Percentiles rank a stretch among this genome's conserved stretches.
phyloP scores from a whole-genome alignment of 108 stramenopile species.

The Stephanodiscus minutulus region DNA sequence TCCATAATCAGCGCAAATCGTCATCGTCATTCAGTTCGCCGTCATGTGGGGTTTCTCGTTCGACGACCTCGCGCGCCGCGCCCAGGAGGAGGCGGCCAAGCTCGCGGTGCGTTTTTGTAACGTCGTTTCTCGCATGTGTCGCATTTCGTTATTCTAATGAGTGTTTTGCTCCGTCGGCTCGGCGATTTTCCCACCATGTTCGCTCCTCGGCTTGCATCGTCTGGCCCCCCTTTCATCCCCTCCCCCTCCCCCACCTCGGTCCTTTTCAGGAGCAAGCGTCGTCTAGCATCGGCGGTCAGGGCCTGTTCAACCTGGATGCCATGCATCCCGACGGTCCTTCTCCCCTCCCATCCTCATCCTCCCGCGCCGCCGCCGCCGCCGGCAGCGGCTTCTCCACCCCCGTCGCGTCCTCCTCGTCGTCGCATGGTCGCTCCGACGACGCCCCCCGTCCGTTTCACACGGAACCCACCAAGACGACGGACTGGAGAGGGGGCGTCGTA shows the following conservation, averaged over 20 bases:
- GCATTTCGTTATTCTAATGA: neutral
- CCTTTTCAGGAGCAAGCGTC: slow-evolving; percentile 46
- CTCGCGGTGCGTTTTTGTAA: slow-evolving; percentile 44
- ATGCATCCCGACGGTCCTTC: slow-evolving; percentile 45
- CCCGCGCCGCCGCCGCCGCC: neutral
- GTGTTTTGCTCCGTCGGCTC: too few relatives aligned
- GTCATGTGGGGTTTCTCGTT: slow-evolving; percentile 80
- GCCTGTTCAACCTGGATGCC: slow-evolving; percentile 72
- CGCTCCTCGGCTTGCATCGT: neutral
- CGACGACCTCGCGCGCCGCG: slow-evolving; percentile 69
- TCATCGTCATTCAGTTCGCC: too few relatives aligned
- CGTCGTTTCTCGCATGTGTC: neutral
- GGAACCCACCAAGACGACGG: neutral
- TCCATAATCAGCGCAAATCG: too few relatives aligned
- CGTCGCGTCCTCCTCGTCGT: neutral
- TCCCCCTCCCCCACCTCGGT: neutral
- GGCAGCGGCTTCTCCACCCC: slow-evolving; percentile 2
- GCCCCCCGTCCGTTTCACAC: neutral
- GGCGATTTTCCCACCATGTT: too few relatives aligned
- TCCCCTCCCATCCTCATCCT: neutral
- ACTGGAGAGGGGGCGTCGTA: neutral
- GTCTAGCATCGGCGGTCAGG: slow-evolving; percentile 6
- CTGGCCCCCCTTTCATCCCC: neutral
- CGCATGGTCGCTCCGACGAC: neutral
- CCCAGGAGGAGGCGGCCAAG: slow-evolving; percentile 67